Evolutionary conservation across 129 eudicot genomes (phyloP).

Genomic region (Tagetes erecta): DNA sequence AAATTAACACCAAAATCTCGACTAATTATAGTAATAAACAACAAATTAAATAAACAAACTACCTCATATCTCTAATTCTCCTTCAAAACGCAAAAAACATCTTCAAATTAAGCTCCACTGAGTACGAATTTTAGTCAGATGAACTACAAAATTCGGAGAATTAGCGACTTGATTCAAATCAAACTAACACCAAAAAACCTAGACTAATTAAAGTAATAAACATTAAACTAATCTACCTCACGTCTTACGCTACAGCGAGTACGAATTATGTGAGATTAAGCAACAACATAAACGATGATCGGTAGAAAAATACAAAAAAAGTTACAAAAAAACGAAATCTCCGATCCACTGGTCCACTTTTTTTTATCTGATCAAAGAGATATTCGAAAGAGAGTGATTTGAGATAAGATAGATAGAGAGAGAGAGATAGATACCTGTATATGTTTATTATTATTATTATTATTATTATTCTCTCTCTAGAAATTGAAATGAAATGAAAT

Average conservation of each 20-base stretch:
- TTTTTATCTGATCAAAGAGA: slow-evolving; percentile 38
- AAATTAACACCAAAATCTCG: slow-evolving; percentile 1
- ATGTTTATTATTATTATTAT: too few relatives aligned
- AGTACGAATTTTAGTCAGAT: slow-evolving; percentile 6
- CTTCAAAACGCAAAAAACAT: slow-evolving; percentile 8
- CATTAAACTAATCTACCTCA: not conserved
- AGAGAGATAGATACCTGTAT: slow-evolving; percentile 15
- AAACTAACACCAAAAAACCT: not conserved
- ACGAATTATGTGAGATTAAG: not conserved
- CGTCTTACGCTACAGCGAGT: slow-evolving; percentile 7
- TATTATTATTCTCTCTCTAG: slow-evolving; percentile 17
- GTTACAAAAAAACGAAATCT: slow-evolving; percentile 18
- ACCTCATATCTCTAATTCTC: slow-evolving; percentile 27
- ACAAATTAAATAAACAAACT: not conserved
- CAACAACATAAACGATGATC: slow-evolving; percentile 20
- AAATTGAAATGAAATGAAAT: slow-evolving; percentile 38
- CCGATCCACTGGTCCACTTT: slow-evolving; percentile 49
- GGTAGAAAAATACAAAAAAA: not conserved
- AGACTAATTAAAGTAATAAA: not conserved
- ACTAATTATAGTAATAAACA: not conserved
- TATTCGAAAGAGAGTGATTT: slow-evolving; percentile 14
- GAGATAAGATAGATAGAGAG: not conserved
- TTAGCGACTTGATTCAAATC: slow-evolving; percentile 1
- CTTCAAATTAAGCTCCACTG: slow-evolving; percentile 20
- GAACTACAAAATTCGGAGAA: slow-evolving; percentile 25